Evolutionary conservation across 2,329 filamentous ascomycete genomes (phyloP).

Genomic region (Elsinoe australis): DNA sequence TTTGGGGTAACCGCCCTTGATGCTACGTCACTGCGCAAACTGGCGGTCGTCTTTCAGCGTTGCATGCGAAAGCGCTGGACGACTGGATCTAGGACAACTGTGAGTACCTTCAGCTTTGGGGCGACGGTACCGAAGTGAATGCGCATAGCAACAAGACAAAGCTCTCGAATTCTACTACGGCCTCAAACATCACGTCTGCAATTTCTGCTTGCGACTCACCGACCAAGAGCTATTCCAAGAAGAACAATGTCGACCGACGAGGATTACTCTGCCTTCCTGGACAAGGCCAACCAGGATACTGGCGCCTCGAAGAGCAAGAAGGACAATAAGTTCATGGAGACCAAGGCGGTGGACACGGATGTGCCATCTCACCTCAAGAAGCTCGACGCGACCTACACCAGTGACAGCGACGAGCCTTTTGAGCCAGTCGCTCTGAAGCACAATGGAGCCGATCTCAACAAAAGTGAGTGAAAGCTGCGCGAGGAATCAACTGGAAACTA

Average conservation of each 20-base stretch:
- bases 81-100: not conserved
- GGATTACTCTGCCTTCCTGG: constrained; percentile 74
- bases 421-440: constrained; percentile 64
- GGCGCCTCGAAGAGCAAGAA: constrained; percentile 27
- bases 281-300: constrained; percentile 73
- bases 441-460: constrained; percentile 35
- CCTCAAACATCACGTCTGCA: no score
- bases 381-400: constrained; percentile 60
- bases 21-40: no score
- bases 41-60: no score
- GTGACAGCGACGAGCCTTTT: constrained; percentile 81
- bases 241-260: constrained; percentile 69
- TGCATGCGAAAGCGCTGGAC: no score
- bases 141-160: not conserved
- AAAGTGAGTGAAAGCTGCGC: constrained; percentile 38
- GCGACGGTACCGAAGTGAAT: not conserved
- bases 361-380: constrained; percentile 55
- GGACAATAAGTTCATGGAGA: constrained; percentile 28
- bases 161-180: no score
- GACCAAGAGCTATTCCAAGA: no score
- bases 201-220: no score
- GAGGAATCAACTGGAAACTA: not conserved
- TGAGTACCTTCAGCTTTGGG: not conserved
- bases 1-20: no score
- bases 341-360: constrained; percentile 41